phyloP scores from a whole-genome alignment of 2,329 filamentous ascomycete species.

The Fusarium cyanostomum region DNA sequence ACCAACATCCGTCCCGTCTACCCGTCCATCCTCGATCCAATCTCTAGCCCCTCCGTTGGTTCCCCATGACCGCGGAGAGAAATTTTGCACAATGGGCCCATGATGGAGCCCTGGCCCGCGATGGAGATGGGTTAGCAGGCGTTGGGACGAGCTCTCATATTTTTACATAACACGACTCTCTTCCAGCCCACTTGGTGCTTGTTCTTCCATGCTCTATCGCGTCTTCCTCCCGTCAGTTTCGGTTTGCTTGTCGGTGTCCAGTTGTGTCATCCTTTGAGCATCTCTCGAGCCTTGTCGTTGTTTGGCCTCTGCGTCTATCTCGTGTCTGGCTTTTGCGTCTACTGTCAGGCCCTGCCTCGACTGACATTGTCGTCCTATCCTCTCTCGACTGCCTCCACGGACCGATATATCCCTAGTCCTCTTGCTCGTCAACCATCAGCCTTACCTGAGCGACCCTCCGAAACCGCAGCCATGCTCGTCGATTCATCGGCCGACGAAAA shows the following conservation, averaged over 20 bases:
- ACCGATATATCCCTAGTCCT: background rate
- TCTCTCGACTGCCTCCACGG: background rate
- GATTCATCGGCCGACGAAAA: constrained; percentile 44
- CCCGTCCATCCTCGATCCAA: background rate
- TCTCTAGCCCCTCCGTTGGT: background rate
- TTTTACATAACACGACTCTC: constrained; percentile 41
- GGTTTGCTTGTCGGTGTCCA: background rate
- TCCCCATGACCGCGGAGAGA: constrained; percentile 26
- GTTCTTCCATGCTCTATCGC: constrained; percentile 12
- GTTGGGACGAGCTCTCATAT: constrained; percentile 28
- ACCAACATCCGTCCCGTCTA: constrained; percentile 7
- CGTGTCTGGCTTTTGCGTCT: no score
- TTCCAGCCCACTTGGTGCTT: constrained; percentile 40
- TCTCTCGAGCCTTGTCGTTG: background rate
- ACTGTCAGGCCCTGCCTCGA: background rate
- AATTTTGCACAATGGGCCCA: constrained; percentile 42
- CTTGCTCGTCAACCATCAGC: background rate
- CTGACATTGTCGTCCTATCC: background rate
- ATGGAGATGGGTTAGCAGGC: background rate
- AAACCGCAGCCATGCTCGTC: constrained; percentile 28
- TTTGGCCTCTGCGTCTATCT: no score
- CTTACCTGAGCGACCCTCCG: background rate
- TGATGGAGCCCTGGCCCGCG: constrained; percentile 32
- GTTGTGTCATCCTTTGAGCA: background rate
- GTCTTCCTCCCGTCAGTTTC: background rate